Evolutionary conservation across 352 stramenopile species (phyloP).

Genomic region (Pythium periplocum): DNA sequence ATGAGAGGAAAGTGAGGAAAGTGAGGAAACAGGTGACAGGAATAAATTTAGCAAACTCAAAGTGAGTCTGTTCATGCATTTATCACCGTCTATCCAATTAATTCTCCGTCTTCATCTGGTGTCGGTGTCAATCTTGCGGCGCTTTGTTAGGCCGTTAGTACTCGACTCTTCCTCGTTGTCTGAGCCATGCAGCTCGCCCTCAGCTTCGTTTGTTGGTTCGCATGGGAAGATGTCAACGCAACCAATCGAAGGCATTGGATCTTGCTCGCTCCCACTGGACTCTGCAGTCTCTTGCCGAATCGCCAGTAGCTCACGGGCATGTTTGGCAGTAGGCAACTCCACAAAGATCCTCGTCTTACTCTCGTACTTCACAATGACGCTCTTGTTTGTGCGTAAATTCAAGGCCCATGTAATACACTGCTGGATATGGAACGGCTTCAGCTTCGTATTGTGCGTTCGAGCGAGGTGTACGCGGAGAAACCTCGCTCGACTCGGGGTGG

Average conservation of each 20-base stretch:
- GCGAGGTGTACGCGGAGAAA: conserved; percentile 56
- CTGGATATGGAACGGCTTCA: conserved; percentile 77
- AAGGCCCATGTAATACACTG: conserved; percentile 54
- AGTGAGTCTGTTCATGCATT: no score
- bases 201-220: neutral
- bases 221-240: conserved; percentile 13
- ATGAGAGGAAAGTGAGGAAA: no score
- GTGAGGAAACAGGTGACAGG: no score
- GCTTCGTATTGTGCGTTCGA: conserved; percentile 29
- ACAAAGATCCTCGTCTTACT: conserved; percentile 14
- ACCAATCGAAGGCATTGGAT: conserved; percentile 18
- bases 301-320: conserved; percentile 7
- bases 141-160: no score
- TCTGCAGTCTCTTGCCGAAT: conserved; percentile 12
- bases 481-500: conserved; percentile 39
- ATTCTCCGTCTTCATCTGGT: no score
- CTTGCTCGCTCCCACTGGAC: conserved; percentile 6
- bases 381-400: conserved; percentile 19
- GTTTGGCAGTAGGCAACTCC: conserved; percentile 8
- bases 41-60: no score
- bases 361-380: conserved; percentile 14
- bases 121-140: no score
- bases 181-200: no score
- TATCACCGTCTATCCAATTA: no score
- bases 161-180: no score